phyloP scores from a whole-genome alignment of 208 protist genomes.

The Phytomonas sp. region DNA sequence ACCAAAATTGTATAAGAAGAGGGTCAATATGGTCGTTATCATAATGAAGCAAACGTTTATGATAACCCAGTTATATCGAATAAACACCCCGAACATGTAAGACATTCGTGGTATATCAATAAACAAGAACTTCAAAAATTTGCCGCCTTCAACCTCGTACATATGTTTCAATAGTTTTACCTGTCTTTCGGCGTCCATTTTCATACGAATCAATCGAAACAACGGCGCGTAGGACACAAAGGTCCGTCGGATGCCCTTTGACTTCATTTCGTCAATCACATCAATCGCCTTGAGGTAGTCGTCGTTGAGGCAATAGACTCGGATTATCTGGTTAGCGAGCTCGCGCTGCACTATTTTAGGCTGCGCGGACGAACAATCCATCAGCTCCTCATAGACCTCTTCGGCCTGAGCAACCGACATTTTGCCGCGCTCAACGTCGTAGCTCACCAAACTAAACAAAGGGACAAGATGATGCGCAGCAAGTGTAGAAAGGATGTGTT shows the following conservation, averaged over 20 bases:
- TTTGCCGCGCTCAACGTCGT: constrained; percentile 80
- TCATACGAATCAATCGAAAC: constrained; percentile 70
- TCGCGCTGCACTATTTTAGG: constrained; percentile 85
- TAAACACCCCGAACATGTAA: constrained; percentile 81
- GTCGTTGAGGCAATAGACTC: constrained; percentile 68
- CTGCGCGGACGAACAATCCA: constrained; percentile 83
- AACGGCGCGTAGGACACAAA: constrained; percentile 87
- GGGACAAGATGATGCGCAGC: constrained; percentile 85
- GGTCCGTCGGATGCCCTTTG: constrained; percentile 69
- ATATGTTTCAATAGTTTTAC: constrained; percentile 61
- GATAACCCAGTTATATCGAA: constrained; percentile 80
- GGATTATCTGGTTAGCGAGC: constrained; percentile 84
- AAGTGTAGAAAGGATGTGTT: constrained; percentile 72
- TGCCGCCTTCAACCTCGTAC: constrained; percentile 69
- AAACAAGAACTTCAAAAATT: constrained; percentile 67
- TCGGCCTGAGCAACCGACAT: constrained; percentile 70
- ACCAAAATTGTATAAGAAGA: constrained; percentile 26
- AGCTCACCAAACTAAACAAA: constrained; percentile 76
- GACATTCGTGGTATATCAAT: constrained; percentile 83
- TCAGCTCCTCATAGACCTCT: constrained; percentile 83
- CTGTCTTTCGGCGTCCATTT: constrained; percentile 58
- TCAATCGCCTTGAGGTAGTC: constrained; percentile 65
- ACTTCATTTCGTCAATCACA: constrained; percentile 75
- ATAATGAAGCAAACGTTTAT: constrained; percentile 66
- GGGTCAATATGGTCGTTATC: constrained; percentile 23